These are phyloP conservation scores for Tillandsia fasciculata DNA, from an alignment of 176 grass and related monocot genomes.

Conservation along the genomic window DNA sequence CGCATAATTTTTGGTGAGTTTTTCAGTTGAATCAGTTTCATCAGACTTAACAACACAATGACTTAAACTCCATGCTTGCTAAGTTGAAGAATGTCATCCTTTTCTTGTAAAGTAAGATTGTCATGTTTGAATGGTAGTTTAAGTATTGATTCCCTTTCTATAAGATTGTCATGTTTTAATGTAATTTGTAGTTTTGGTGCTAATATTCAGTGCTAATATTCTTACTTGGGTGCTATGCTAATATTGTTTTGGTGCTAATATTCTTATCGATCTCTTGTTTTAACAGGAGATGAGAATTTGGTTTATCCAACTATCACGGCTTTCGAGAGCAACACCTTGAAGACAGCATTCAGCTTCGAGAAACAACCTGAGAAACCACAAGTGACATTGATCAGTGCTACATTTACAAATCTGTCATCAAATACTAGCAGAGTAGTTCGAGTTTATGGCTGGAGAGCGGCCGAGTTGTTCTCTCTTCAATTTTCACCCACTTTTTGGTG, in stretches of 20 bases:
- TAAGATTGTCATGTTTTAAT: neutral
- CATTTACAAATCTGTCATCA: conserved; percentile 79
- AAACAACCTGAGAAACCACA: conserved; percentile 72
- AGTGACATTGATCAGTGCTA: conserved; percentile 56
- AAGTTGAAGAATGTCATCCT: neutral
- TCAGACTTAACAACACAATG: neutral
- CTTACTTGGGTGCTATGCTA: conserved; percentile 4
- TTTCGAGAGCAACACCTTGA: conserved; percentile 83
- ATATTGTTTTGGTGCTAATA: neutral
- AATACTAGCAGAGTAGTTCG: conserved; percentile 39
- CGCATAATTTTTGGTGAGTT: neutral
- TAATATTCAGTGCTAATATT: conserved; percentile 1
- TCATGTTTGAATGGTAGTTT: neutral
- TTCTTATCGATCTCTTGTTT: conserved; percentile 14
- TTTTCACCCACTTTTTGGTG: too few species aligned
- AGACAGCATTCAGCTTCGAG: conserved; percentile 68
- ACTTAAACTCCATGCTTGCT: neutral
- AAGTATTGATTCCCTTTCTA: neutral
- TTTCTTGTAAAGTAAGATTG: neutral
- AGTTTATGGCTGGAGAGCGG: too few species aligned
- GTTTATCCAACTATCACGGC: conserved; percentile 59
- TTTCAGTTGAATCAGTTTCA: neutral
- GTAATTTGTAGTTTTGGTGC: neutral
- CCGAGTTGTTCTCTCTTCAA: too few species aligned
- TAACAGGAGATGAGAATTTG: conserved; percentile 32